Base-by-base conservation (phyloP, 2,329 filamentous ascomycete species). In the Metarhizium sp. region DNA sequence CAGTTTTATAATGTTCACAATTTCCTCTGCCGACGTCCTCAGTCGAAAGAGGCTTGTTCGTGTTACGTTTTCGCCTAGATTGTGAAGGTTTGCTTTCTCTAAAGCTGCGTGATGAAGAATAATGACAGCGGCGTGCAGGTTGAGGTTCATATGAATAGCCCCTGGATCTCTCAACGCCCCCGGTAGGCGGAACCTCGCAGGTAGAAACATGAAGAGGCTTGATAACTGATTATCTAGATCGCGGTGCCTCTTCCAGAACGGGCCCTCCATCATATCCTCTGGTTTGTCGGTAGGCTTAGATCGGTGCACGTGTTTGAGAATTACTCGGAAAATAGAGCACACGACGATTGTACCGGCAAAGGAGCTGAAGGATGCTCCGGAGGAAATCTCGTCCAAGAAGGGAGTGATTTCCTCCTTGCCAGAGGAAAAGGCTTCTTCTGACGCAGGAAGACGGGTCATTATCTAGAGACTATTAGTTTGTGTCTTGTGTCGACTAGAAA, bases 21-120 rank as follows among this genome's bases (percentile, higher is more conserved):
- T 88, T 66, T 95, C 90, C 51, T 89, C 85, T 0, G 92, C 91
- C 13, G 92, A 87, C 34, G 89, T 86, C 50, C 87, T 80, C 60
- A 91, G 85, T 53, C 91, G 80, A 32, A 83, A 77, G 61, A 89
- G 84, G 64, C 88, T 92, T 55, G 86, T 81, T 14, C 83, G 80
- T 55, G 84, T 84, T 32, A 94, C 78, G 34, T 78, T 76, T 1
- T 78, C 74, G 0, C 85, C 78, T 53, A 95, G 71, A 2, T 80
- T 78, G 65, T 92, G 78, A 63, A 85, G 86, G 55, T 91, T 86
- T 0, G 87, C 87, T 65, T 88, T 92, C 70, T 92, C 90, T 8
- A 94, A 85, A 1, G 92, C 91, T 1, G 90, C 88, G 69, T 95
- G 90, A 65, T 96, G 92, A 5, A 96, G 76, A 67, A 90, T 95